Percentiles rank a stretch among this genome's conserved stretches.
These are phyloP conservation scores for Russula sp. DNA, from an alignment of 768 basidiomycete genomes.

Conservation along the genomic window DNA sequence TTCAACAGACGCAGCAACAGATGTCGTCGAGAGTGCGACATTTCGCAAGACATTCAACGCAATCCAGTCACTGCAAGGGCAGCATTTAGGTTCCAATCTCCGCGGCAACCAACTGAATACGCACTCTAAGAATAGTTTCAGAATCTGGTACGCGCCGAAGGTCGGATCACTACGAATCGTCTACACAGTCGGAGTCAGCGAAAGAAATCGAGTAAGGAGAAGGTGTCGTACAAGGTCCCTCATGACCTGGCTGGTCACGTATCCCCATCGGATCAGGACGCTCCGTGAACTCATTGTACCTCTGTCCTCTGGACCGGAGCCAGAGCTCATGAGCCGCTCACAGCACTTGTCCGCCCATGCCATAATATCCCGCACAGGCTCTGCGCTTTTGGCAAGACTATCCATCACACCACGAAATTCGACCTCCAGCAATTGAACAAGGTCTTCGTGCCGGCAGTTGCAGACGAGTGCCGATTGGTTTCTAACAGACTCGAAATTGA, in stretches of 20 bases:
- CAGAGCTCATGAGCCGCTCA: conserved; percentile 75
- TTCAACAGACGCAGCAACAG: conserved; percentile 88
- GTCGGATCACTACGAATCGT: conserved; percentile 91
- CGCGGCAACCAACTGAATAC: conserved; percentile 36
- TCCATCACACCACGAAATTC: conserved; percentile 81
- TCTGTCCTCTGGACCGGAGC: conserved; percentile 64
- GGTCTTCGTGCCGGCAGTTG: conserved; percentile 88
- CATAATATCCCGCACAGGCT: conserved; percentile 86
- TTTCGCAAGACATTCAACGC: conserved; percentile 83
- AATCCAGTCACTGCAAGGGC: conserved; percentile 75
- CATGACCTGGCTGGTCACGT: conserved; percentile 92
- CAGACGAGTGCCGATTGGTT: conserved; percentile 92
- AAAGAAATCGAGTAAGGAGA: conserved; percentile 6
- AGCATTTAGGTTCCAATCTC: conserved; percentile 29
- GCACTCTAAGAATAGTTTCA: conserved; percentile 88
- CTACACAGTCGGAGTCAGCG: conserved; percentile 40
- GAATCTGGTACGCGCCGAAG: conserved; percentile 88
- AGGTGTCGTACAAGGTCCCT: conserved; percentile 67
- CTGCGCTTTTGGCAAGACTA: conserved; percentile 61
- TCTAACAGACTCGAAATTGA: conserved; percentile 87
- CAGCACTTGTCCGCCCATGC: conserved; percentile 90
- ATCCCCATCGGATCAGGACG: conserved; percentile 86
- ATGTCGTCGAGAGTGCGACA: conserved; percentile 86
- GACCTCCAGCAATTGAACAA: conserved; percentile 79
- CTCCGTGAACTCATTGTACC: conserved; percentile 83